Conservation (phyloP, 352 stramenopile genomes). For the Globisporangium polare region DNA sequence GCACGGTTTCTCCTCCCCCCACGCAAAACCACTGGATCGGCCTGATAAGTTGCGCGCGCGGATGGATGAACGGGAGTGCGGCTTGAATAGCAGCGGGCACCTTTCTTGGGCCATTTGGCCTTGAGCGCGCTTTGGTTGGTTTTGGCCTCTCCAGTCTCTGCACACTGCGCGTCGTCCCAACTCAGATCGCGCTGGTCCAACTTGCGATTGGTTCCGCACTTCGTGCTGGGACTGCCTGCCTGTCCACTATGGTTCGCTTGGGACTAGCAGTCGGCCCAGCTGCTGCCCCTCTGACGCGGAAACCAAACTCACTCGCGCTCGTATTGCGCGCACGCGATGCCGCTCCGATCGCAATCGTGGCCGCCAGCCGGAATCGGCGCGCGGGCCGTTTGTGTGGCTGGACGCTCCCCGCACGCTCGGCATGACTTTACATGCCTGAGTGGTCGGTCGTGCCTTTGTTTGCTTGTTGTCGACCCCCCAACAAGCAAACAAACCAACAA, state of each 20-base stretch:
- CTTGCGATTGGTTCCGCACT: slow-evolving; percentile 13
- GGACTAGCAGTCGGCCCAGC: neutral
- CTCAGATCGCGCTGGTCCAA: neutral
- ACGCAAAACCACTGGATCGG: neutral
- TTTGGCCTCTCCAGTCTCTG: no score
- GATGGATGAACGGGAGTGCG: no score
- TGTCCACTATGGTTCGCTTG: neutral
- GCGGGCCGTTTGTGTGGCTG: neutral
- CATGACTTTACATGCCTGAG: slow-evolving; percentile 8
- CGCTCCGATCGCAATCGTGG: slow-evolving; percentile 1
- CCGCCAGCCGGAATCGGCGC: slow-evolving; percentile 1
- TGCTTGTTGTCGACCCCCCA: neutral
- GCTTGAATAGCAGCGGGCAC: no score
- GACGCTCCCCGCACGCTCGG: neutral
- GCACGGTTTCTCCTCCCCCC: neutral
- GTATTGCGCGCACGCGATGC: neutral
- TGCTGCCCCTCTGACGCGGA: neutral
- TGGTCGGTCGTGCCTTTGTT: neutral
- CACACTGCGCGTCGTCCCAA: neutral
- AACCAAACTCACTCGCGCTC: neutral
- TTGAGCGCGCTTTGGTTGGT: no score
- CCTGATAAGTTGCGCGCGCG: neutral
- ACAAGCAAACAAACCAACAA: no score
- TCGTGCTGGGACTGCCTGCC: slow-evolving; percentile 9
- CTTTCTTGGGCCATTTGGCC: no score